Conservation (phyloP, 106 monocot genomes). For the Acorus gramineus region DNA sequence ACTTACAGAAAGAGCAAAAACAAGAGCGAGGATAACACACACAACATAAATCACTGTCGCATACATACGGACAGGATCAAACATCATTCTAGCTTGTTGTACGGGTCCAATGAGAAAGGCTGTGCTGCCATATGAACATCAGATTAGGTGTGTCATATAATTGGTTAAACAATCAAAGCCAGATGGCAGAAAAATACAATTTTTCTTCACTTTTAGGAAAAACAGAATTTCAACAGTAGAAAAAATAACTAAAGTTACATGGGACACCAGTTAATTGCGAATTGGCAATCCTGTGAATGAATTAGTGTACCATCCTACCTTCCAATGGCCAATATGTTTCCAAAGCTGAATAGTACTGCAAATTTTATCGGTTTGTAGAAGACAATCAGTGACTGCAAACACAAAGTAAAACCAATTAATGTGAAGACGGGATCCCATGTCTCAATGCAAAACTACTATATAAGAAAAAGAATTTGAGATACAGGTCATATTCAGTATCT, state of each 20-base stretch:
- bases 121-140: slow-evolving; percentile 68
- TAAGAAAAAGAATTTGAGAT: not conserved
- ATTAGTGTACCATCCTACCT: slow-evolving; percentile 36
- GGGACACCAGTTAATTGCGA: no score
- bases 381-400: slow-evolving; percentile 73
- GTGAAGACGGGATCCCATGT: not conserved
- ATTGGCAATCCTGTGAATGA: no score
- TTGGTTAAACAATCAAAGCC: no score
- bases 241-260: no score
- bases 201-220: no score
- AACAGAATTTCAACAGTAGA: no score
- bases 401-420: slow-evolving; percentile 6
- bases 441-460: not conserved
- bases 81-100: slow-evolving; percentile 85
- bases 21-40: slow-evolving; percentile 66
- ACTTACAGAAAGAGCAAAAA: slow-evolving; percentile 74
- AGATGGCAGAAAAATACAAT: no score
- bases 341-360: slow-evolving; percentile 83
- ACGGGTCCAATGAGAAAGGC: slow-evolving; percentile 63
- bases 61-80: slow-evolving; percentile 85
- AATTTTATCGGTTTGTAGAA: slow-evolving; percentile 82
- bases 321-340: slow-evolving; percentile 84
- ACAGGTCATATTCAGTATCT: no score
- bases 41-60: slow-evolving; percentile 68
- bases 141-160: no score